Conservation (phyloP, 345 rosid genomes). For the Draba incana region DNA sequence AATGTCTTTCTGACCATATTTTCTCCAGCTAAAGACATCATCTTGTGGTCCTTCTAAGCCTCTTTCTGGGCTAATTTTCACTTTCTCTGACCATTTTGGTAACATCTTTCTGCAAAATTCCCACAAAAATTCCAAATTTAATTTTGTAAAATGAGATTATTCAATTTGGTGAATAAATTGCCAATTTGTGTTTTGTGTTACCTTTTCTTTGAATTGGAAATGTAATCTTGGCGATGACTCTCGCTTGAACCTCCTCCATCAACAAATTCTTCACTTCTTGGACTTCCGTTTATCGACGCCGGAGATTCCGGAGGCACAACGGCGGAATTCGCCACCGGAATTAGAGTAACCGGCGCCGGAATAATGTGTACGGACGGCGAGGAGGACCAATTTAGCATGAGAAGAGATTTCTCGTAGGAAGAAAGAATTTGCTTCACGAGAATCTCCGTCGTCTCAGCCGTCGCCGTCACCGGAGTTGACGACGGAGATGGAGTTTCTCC, state of each 20-base stretch:
- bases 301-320: conserved; percentile 65
- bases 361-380: conserved; percentile 40
- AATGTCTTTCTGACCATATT: conserved; percentile 93
- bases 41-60: conserved; percentile 78
- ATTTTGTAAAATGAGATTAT: no score
- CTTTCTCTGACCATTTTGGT: conserved; percentile 72
- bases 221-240: conserved; percentile 49
- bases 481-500: conserved; percentile 37
- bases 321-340: conserved; percentile 18
- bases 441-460: conserved; percentile 49
- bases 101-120: conserved; percentile 53
- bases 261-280: conserved; percentile 59
- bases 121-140: no score
- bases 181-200: conserved; percentile 20
- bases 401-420: conserved; percentile 72
- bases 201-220: conserved; percentile 73
- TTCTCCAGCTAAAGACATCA: conserved; percentile 92
- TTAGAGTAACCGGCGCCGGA: conserved; percentile 32
- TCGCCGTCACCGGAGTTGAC: conserved; percentile 39
- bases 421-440: conserved; percentile 56
- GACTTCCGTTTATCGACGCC: conserved; percentile 68
- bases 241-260: conserved; percentile 40
- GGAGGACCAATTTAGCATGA: conserved; percentile 49
- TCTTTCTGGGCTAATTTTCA: conserved; percentile 65
- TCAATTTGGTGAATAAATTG: conserved; percentile 1